Percentiles rank a stretch among this genome's conserved stretches.
These are phyloP conservation scores for Colletotrichum sp. DNA, from an alignment of 2,329 filamentous ascomycete species.

Conservation along the genomic window DNA sequence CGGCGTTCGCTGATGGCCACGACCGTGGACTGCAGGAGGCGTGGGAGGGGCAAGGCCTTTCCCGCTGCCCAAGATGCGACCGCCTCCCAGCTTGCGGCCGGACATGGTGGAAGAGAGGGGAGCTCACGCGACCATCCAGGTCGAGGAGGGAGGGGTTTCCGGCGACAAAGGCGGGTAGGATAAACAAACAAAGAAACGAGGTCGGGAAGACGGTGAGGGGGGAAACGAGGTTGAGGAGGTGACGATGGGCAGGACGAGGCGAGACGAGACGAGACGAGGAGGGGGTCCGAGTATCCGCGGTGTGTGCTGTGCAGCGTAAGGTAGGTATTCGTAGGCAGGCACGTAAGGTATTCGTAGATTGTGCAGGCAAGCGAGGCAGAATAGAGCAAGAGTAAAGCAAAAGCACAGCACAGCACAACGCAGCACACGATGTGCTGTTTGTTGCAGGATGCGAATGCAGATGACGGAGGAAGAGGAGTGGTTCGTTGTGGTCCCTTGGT, in stretches of 20 bases:
- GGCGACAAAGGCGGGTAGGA: not conserved
- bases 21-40: slow-evolving; percentile 35
- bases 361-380: not conserved
- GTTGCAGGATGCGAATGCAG: not conserved
- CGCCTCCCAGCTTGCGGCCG: slow-evolving; percentile 86
- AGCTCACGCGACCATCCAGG: slow-evolving; percentile 17
- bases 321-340: not conserved
- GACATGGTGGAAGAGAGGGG: slow-evolving; percentile 66
- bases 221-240: not conserved
- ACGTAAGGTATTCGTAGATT: not conserved
- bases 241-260: not conserved
- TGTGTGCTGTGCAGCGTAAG: not conserved
- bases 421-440: not conserved
- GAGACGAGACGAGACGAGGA: not conserved
- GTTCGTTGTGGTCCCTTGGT: not conserved
- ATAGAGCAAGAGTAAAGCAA: not conserved
- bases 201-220: not conserved
- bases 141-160: not conserved
- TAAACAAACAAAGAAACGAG: slow-evolving; percentile 23
- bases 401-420: not conserved
- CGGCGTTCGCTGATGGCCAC: slow-evolving; percentile 44
- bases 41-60: slow-evolving; percentile 76
- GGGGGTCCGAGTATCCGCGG: not conserved
- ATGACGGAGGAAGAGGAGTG: not conserved
- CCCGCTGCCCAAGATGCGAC: slow-evolving; percentile 87